Evolutionary conservation across 768 basidiomycete species (phyloP), one percentile per base, ranked within the genome.

Genomic region (Amylocystis lapponica): DNA sequence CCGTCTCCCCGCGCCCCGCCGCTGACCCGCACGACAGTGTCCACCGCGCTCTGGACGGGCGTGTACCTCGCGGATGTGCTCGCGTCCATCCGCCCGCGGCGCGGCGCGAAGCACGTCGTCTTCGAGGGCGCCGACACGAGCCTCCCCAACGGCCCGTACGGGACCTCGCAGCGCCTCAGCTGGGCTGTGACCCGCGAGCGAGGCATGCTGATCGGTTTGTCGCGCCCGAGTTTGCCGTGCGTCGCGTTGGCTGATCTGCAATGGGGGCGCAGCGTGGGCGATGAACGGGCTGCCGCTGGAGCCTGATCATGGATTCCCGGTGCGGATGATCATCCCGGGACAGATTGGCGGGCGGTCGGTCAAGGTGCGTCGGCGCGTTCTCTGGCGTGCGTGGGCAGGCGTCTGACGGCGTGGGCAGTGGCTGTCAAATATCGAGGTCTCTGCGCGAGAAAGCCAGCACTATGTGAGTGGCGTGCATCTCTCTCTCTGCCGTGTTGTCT

Each of bases 301-400:
- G 35, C 78, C 79, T 5, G 81, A 83, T 49, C 81, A 84, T 46
- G 81, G 81, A 10, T 80, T 70, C 50, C 81, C 81, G 1, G 53
- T 83, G n/a, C 69, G 81, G n/a, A 57, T 81, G 4, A 66, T 83
- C 46, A 66, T 83, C 0, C 80, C 81, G 0, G 76, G 76, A 4
- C 74, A 79, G 42, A 81, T 83, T 33, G 81, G 81, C 20, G 81
- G 78, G 4, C 64, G 76, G 21, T 72, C 69, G 21, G 75, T 79
- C n/a, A 67, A 63, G 59, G 48, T 52, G 21, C 47, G 12, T 34
- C 13, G 6, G 12, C 11, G n/a, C 17, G 25, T 41, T 8, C 25
- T n/a, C 25, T 14, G 33, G 21, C 36, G 10, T 36, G 39, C n/a
- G 10, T 10, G 9, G 35, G 20, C 17, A 14, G 37, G 8, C 12